Evolutionary conservation across 1,139 yeast species (phyloP), one percentile per base, ranked within the genome.

Genomic region (Diutina mesorugosa): DNA sequence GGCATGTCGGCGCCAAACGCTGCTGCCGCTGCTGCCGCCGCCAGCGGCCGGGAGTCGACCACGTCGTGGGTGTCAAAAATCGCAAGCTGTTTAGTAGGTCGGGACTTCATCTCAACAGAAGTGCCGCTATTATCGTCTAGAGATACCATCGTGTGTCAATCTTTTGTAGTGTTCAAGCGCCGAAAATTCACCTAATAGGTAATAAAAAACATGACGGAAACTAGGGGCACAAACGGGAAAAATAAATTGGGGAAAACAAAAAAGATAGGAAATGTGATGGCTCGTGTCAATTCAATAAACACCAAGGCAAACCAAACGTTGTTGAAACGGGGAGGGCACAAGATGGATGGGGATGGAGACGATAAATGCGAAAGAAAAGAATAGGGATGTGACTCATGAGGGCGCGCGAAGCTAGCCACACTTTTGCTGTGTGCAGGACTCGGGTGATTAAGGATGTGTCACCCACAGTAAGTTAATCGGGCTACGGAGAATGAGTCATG

Each of bases 1-100:
- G 53, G 53, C 53, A 50, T 50, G 21, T 50, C 53, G 28, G 41
- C 45, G 10, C 32, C 45, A 16, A 47, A 29, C 51, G 38, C 51
- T 10, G 51, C 38, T 3, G 51, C 51, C 12, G 30, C 51, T 38
- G 38, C 51, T 10, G 51, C n/a, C 12, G 51, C 51, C 14, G 30
- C 51, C 51, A 47, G 51, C 4, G 51, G 35, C 38, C 38, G 51
- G 8, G 18, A 38, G 51, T 47, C 51, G 35, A 47, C 12, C 8
- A 47, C 35, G 6, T 47, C 51, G 4, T 30, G 18, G 21, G 51
- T 47, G 30, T 47, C 51, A 47, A 47, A 47, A 47, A 47, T 47
- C 21, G 51, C 35, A 47, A 47, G 51, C 51, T 28, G 51, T 47
- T 47, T 47, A 16, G 30, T 47, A 6, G 41, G 2, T 5, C 16